Evolutionary conservation across 179 eudicot genomes (phyloP), one percentile per base, ranked within the genome.

Genomic region (Gypsophila paniculata): DNA sequence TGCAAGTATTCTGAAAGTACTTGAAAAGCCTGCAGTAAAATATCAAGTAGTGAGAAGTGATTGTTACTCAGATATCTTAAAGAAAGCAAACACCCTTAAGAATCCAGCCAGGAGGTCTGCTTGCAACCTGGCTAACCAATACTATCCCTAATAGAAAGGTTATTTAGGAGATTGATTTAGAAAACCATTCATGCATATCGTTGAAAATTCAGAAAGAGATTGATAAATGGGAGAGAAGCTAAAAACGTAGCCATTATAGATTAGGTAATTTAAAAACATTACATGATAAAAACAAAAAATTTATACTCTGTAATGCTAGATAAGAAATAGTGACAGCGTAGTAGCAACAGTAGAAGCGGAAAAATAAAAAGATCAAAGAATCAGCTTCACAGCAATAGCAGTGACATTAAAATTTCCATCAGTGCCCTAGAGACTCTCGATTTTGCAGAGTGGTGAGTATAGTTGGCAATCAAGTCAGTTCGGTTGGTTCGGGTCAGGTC

Each of bases 11-110:
- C 52, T 11, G 52, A 46, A 46, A 46, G 52, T 46, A 46, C 52
- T 46, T 46, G 52, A 78, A 92, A 90, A 61, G 94, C 98, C 98
- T 92, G 92, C 80, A 78, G 25, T 58, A 32, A 69, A 44, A 57
- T 52, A 73, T 67, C 25, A 52, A 15, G 46, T 18, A 65, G 69
- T 72, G 61, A 81, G 66, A 81, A 34, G 51, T 18, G 39, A 52
- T 48, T 72, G 60, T 13, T n/a, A 61, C 22, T 57, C 25, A 57
- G 14, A 57, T 14, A 8, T 57, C 15, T 57, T 57, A 57, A 21
- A 22, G 25, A 23, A 13, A 21, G 25, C 61, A 57, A 57, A 57
- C 25, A 8, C 9, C 60, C 22, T n/a, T 18, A 52, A 52, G 57
- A 52, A 17, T 52, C 22, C 22, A 14, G 19, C 60, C 12, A 55